Evolutionary conservation across 257 asterid genomes (phyloP), one percentile per base, ranked within the genome.

Genomic region (Verbena officinalis): DNA sequence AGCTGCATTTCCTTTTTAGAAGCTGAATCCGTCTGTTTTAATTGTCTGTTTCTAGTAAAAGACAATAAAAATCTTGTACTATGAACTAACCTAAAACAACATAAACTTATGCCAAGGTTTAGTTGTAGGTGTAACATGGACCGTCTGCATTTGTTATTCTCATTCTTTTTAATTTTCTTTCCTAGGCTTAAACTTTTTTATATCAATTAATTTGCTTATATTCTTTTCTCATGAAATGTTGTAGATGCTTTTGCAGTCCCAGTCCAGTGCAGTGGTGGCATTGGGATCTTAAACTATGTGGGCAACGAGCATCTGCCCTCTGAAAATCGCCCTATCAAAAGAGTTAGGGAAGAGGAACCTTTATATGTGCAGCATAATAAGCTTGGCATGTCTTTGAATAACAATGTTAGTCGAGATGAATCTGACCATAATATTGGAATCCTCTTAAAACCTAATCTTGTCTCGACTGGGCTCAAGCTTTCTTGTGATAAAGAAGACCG

Each of bases 401-500:
- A 65, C 66, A 77, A 67, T 64, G 59, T 51, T 30, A 59, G 75
- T 59, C 82, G 62, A 24, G 71, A 55, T 58, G 69, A 72, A 53
- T 57, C 62, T 54, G 79, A 67, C 45, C 79, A 55, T 55, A 27
- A 27, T 27, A 31, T 38, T 34, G 82, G 80, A 71, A 67, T 64
- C 15, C 56, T 58, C 51, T 59, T 72, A 65, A 82, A 78, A 58
- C 78, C 78, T 36, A 79, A 69, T 74, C 71, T 73, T 21, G 70
- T 74, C 54, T 80, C 92, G 24, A 75, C 85, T 20, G 89, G 87
- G 20, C 83, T 82, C 62, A 65, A 74, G 56, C 86, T 78, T 56
- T 70, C 82, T 31, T 70, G 52, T 9, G 82, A 74, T 57, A 81
- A 85, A 71, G 80, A 77, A 38, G 86, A 74, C 58, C 79, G 17